Evolutionary conservation across 2,329 filamentous ascomycete species (phyloP).

Genomic region (Bipolaris zeicola): DNA sequence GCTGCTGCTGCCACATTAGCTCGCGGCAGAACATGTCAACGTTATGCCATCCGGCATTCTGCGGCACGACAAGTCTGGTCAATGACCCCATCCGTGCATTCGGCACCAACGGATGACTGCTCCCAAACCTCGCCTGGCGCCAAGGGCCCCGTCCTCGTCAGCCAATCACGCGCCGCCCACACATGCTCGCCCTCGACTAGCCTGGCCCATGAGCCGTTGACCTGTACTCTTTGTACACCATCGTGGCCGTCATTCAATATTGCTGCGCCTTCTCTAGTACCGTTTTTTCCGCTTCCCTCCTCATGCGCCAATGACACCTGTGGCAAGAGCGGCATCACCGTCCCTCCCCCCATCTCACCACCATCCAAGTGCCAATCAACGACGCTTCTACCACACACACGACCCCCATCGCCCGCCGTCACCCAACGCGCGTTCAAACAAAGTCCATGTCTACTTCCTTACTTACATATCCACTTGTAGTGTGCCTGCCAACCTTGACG

Average conservation of each 20-base stretch:
- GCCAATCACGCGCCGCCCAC: conserved; percentile 7
- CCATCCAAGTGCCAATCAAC: not conserved
- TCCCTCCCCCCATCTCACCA: not conserved
- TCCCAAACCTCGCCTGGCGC: conserved; percentile 7
- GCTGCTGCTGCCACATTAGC: not conserved
- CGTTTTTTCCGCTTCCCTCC: not conserved
- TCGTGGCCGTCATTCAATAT: not conserved
- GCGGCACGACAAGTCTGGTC: conserved; percentile 15
- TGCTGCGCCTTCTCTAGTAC: not conserved
- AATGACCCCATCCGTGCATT: conserved; percentile 23
- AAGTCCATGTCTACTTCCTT: too few species aligned
- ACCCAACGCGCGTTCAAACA: conserved; percentile 11
- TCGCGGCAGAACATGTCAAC: not conserved
- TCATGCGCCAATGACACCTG: not conserved
- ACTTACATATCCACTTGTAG: too few species aligned
- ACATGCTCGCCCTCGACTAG: not conserved
- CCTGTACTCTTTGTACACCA: not conserved
- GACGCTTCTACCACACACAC: too few species aligned
- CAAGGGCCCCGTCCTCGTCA: not conserved
- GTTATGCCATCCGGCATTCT: conserved; percentile 13
- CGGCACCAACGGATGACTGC: conserved; percentile 12
- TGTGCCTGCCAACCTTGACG: conserved; percentile 5
- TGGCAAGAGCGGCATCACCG: not conserved
- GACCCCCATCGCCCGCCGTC: not conserved
- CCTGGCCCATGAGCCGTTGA: conserved; percentile 8